These are phyloP conservation scores for Chromera velia DNA, from an alignment of 73 alveolate genomes.

Conservation along the genomic window DNA sequence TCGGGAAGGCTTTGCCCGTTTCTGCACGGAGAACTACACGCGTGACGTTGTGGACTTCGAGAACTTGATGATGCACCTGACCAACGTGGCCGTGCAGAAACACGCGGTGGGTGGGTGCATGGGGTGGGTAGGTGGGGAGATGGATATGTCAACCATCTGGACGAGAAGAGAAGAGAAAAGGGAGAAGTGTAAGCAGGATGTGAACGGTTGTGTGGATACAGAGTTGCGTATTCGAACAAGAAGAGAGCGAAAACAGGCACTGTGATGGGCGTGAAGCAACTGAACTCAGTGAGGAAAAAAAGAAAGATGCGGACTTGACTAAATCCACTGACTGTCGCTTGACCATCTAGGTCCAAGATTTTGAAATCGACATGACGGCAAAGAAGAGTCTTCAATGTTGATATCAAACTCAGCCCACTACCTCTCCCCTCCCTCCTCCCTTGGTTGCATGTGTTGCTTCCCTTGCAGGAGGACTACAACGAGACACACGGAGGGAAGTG, in stretches of 20 bases:
- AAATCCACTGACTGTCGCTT: no score
- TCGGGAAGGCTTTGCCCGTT: conserved; percentile 73
- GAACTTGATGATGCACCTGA: conserved; percentile 83
- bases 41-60: conserved; percentile 85
- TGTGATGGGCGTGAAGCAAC: no score
- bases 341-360: no score
- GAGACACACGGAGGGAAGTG: conserved; percentile 87
- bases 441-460: no score
- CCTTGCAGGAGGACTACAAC: conserved; percentile 62
- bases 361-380: no score
- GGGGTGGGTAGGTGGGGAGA: conserved; percentile 74
- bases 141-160: conserved; percentile 1
- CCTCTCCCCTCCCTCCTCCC: no score
- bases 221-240: no score
- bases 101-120: conserved; percentile 75
- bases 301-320: no score
- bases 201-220: not conserved
- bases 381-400: no score
- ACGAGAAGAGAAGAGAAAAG: not conserved
- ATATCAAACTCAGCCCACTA: no score
- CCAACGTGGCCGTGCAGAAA: conserved; percentile 90
- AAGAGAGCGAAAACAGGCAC: no score
- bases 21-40: conserved; percentile 83
- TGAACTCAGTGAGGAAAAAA: no score
- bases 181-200: not conserved